These are phyloP conservation scores for Dioszegia hungarica DNA, from an alignment of 768 basidiomycete species.

Conservation along the genomic window DNA sequence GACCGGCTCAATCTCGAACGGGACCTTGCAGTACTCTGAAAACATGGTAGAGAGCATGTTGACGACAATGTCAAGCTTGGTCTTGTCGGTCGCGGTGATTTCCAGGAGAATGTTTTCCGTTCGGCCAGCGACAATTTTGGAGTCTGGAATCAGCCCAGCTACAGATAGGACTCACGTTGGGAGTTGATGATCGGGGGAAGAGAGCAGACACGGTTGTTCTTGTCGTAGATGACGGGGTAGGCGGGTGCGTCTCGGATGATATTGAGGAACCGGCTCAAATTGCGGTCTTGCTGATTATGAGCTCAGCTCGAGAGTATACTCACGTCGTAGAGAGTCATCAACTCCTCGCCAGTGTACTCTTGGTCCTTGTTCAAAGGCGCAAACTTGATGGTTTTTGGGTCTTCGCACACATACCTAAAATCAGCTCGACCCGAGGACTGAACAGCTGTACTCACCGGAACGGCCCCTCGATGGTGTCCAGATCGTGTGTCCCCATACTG, in stretches of 20 bases:
- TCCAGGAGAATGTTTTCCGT: slow-evolving; percentile 95
- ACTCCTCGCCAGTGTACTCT: slow-evolving; percentile 75
- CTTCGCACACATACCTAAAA: slow-evolving; percentile 44
- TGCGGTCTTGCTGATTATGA: slow-evolving; percentile 71
- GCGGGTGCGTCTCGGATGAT: slow-evolving; percentile 94
- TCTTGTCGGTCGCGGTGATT: slow-evolving; percentile 91
- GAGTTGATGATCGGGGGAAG: slow-evolving; percentile 81
- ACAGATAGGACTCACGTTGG: slow-evolving; percentile 30
- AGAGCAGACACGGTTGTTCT: slow-evolving; percentile 76
- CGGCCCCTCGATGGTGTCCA: slow-evolving; percentile 79
- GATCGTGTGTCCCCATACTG: slow-evolving; percentile 94
- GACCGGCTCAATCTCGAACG: slow-evolving; percentile 92
- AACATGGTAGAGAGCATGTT: slow-evolving; percentile 98
- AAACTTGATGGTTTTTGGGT: slow-evolving; percentile 85
- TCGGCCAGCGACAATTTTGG: slow-evolving; percentile 82
- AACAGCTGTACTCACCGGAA: slow-evolving; percentile 67
- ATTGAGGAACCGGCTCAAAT: slow-evolving; percentile 77
- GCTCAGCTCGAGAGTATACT: slow-evolving; percentile 18
- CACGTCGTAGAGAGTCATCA: slow-evolving; percentile 93
- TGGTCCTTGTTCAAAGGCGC: slow-evolving; percentile 74
- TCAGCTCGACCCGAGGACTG: background rate
- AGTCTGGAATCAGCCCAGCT: slow-evolving; percentile 52
- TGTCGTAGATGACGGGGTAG: slow-evolving; percentile 96
- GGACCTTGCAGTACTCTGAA: slow-evolving; percentile 86
- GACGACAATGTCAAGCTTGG: slow-evolving; percentile 90